phyloP scores from a whole-genome alignment of 495 filamentous ascomycete genomes.

The Hyaloscypha hepaticicola region DNA sequence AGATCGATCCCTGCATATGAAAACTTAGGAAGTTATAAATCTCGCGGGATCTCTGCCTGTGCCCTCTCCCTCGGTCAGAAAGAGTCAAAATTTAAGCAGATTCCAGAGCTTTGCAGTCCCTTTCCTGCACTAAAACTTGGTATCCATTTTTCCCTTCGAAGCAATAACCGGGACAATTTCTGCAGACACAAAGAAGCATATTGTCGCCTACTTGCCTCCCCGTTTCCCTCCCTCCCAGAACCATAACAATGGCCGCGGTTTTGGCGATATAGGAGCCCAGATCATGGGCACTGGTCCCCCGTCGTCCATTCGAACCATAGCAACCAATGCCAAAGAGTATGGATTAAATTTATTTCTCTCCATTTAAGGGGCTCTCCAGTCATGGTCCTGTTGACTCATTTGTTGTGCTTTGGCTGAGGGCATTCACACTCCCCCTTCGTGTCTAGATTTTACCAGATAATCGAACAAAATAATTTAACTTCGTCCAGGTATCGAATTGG shows the following conservation, averaged over 20 bases:
- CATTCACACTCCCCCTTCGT: no score
- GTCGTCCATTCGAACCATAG: conserved; percentile 24
- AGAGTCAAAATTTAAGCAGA: no score
- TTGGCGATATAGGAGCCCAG: conserved; percentile 28
- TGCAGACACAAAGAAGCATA: conserved; percentile 10
- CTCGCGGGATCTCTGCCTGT: neutral
- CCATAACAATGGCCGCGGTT: conserved; percentile 35
- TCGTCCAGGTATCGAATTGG: conserved; percentile 16
- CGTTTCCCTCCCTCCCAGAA: conserved; percentile 26
- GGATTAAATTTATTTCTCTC: neutral
- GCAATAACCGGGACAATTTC: conserved; percentile 22
- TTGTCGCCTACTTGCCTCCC: conserved; percentile 14
- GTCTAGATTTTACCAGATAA: neutral
- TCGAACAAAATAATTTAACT: neutral
- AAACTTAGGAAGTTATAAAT: neutral
- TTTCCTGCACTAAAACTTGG: no score
- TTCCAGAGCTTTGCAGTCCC: no score
- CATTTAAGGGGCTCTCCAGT: neutral
- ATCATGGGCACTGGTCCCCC: conserved; percentile 26
- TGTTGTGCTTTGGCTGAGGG: no score
- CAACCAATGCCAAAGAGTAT: conserved; percentile 11
- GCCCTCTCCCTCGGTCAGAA: no score
- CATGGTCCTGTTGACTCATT: no score
- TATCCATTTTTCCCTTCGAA: no score
- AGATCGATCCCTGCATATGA: neutral